phyloP scores from a whole-genome alignment of 257 asterid species.

The Avicennia marina region DNA sequence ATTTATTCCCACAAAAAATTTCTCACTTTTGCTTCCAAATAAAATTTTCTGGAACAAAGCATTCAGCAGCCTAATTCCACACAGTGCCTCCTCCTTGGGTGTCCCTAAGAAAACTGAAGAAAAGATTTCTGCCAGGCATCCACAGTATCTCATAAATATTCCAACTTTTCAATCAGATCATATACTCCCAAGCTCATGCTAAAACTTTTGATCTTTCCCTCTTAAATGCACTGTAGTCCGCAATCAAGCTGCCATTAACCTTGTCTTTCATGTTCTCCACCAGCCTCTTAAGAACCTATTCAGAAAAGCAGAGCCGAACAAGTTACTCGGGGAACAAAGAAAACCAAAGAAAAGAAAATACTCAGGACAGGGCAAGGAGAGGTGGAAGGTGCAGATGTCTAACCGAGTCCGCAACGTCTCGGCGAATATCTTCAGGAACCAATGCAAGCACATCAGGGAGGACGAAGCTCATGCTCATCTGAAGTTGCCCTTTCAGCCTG shows the following conservation, averaged over 20 bases:
- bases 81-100: too few species aligned
- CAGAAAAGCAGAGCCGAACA: background rate
- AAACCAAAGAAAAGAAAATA: too few species aligned
- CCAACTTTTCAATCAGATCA: background rate
- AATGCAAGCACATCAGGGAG: slow-evolving; percentile 76
- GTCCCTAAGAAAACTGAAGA: too few species aligned
- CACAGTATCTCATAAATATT: too few species aligned
- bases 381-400: slow-evolving; percentile 25
- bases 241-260: slow-evolving; percentile 77
- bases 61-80: too few species aligned
- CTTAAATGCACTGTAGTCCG: slow-evolving; percentile 74
- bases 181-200: slow-evolving; percentile 20
- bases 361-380: background rate
- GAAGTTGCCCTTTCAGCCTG: slow-evolving; percentile 69
- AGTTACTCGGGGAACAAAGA: too few species aligned
- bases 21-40: too few species aligned
- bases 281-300: slow-evolving; percentile 63
- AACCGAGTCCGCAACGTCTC: slow-evolving; percentile 85
- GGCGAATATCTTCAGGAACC: slow-evolving; percentile 75
- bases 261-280: slow-evolving; percentile 81
- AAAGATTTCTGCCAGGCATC: background rate
- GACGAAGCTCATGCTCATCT: slow-evolving; percentile 74
- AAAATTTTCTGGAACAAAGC: too few species aligned
- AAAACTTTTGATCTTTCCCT: slow-evolving; percentile 51
- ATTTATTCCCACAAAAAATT: too few species aligned